Conservation (phyloP, 768 basidiomycete genomes). For the Mycena venus region DNA sequence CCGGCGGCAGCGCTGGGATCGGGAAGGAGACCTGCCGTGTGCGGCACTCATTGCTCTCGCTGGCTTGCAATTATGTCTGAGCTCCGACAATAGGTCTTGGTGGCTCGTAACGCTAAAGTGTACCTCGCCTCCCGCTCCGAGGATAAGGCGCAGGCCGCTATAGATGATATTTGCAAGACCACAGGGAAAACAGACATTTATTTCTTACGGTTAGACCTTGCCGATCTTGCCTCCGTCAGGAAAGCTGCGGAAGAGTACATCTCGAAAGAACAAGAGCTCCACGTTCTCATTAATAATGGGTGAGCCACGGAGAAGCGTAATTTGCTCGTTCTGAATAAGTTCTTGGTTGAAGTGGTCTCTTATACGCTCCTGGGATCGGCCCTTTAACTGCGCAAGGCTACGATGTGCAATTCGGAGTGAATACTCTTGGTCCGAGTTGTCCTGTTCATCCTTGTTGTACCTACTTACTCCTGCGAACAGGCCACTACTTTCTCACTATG, state of each 20-base stretch:
- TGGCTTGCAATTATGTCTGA: background rate
- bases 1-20: slow-evolving; percentile 40
- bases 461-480: slow-evolving; percentile 26
- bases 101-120: slow-evolving; percentile 61
- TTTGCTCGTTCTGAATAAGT: background rate
- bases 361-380: slow-evolving; percentile 45
- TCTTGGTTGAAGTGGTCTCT: slow-evolving; percentile 43
- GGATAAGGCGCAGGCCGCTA: slow-evolving; percentile 51
- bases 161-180: slow-evolving; percentile 52
- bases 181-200: slow-evolving; percentile 56
- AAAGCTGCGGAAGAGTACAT: slow-evolving; percentile 47
- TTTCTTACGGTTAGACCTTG: slow-evolving; percentile 54
- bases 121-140: slow-evolving; percentile 56
- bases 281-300: slow-evolving; percentile 52
- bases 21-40: slow-evolving; percentile 41
- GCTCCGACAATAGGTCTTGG: slow-evolving; percentile 44
- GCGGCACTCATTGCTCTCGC: background rate
- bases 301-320: slow-evolving; percentile 19
- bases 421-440: slow-evolving; percentile 40
- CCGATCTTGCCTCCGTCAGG: slow-evolving; percentile 46
- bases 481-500: slow-evolving; percentile 48
- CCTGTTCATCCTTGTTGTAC: background rate
- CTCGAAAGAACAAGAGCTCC: slow-evolving; percentile 44
- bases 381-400: slow-evolving; percentile 46
- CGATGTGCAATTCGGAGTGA: slow-evolving; percentile 52